Base-by-base conservation (phyloP, 371 early-diverging fungal species). In the Coemansia sp. region DNA sequence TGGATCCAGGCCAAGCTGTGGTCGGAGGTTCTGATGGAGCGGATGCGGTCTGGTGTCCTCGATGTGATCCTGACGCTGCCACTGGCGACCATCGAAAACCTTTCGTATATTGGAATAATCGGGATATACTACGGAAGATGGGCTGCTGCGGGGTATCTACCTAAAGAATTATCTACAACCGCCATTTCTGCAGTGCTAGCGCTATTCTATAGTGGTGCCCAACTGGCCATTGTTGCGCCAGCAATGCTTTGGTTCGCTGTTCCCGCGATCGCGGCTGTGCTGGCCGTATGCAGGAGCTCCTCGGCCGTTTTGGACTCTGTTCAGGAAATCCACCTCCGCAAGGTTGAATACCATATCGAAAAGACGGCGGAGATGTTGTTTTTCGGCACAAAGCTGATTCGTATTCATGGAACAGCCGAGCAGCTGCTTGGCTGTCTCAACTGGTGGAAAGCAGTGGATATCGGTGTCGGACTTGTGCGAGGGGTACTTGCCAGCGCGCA, bases 21-120 rank as follows among this genome's bases (percentile, higher is more conserved):
- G 57, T 42, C 50, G 8, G 1, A 16, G 3, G n/a, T 42, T 0
- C n/a, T 63, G 6, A 5, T 31, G 0, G 57, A 41, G 43, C 35
- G 20, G 20, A 51, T 50, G 45, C 55, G 66, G 4, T 5, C 1
- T 10, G 12, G 49, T 5, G 10, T 43, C 1, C 26, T 55, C 1
- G 35, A 43, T 16, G 9, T 26, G 4, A 42, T 57, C 12, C 34
- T 66, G 3, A 31, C 62, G 3, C 7, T 66, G 38, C 66, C 62
- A 0, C 57, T 66, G 7, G 36, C 62, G 1, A 31, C 43, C 10
- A 35, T 43, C 5, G 66, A 66, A 31, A 40, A 30, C 6, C 11
- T 66, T 14, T 36, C 62, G 1, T 36, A 14, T 10, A 40, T 12
- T 4, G 41, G 36, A 5, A 33, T 61, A 7, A 9, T 42, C 0